Conservation (phyloP, 2,329 filamentous ascomycete genomes). For the Lecanicillium sp. region DNA sequence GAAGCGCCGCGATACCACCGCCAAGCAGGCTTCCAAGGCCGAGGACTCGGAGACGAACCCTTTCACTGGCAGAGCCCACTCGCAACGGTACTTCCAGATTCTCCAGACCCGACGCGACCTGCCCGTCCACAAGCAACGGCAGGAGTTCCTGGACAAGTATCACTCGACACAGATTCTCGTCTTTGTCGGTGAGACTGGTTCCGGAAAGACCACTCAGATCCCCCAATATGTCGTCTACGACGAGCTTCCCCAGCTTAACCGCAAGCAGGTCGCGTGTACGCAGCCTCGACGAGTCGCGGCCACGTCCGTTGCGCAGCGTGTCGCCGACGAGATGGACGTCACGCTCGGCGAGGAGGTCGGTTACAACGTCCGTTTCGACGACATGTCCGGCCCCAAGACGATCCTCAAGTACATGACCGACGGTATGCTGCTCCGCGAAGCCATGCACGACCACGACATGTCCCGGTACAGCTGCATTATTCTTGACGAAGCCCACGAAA, state of each 20-base stretch:
- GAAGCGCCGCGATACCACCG: slow-evolving; percentile 73
- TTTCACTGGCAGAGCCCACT: slow-evolving; percentile 72
- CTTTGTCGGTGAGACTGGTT: slow-evolving; percentile 98
- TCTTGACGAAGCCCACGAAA: slow-evolving; percentile 95
- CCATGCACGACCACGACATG: slow-evolving; percentile 91
- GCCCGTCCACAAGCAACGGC: slow-evolving; percentile 85
- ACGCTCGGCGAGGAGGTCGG: slow-evolving; percentile 88
- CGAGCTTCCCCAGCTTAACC: slow-evolving; percentile 77
- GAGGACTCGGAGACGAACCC: slow-evolving; percentile 81
- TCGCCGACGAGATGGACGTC: slow-evolving; percentile 94
- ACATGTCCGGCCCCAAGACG: slow-evolving; percentile 81
- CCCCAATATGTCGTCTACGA: slow-evolving; percentile 97
- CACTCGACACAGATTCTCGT: slow-evolving; percentile 93
- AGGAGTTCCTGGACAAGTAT: slow-evolving; percentile 90
- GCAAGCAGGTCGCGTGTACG: slow-evolving; percentile 93
- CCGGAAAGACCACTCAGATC: slow-evolving; percentile 98
- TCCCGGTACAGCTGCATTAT: slow-evolving; percentile 95
- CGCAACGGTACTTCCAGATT: slow-evolving; percentile 83
- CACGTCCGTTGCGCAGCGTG: slow-evolving; percentile 97
- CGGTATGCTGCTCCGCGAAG: slow-evolving; percentile 93
- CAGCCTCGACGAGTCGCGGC: slow-evolving; percentile 96
- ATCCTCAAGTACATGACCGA: slow-evolving; percentile 99
- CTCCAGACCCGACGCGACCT: slow-evolving; percentile 75
- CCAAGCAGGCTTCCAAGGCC: slow-evolving; percentile 60
- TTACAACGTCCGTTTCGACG: slow-evolving; percentile 98